phyloP scores from a whole-genome alignment of 768 basidiomycete species.

The Amanita thiersii region DNA sequence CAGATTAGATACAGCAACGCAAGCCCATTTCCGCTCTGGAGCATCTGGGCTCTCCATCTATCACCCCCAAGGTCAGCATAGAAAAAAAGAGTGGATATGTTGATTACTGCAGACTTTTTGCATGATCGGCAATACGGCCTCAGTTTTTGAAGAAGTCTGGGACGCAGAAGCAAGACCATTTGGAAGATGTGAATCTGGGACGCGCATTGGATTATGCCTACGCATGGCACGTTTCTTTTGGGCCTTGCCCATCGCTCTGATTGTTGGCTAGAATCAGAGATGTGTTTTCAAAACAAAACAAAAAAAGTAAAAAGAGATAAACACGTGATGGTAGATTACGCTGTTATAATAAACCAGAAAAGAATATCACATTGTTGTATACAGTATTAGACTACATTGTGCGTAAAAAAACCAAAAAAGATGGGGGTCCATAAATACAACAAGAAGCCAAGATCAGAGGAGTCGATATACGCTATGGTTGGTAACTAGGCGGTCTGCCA shows the following conservation, averaged over 20 bases:
- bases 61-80: conserved; percentile 5
- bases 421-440: too few species aligned
- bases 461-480: conserved; percentile 1
- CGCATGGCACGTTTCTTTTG: conserved; percentile 83
- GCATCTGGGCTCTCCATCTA: conserved; percentile 75
- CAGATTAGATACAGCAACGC: conserved; percentile 91
- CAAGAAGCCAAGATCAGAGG: background rate
- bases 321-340: too few species aligned
- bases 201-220: conserved; percentile 88
- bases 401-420: background rate
- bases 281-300: background rate
- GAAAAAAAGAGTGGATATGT: conserved; percentile 9
- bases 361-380: conserved; percentile 3
- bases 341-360: too few species aligned
- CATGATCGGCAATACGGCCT: conserved; percentile 80
- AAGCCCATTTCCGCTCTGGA: conserved; percentile 88
- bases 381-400: conserved; percentile 1
- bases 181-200: conserved; percentile 87
- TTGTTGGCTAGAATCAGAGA: too few species aligned
- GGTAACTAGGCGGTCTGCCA: conserved; percentile 2
- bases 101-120: conserved; percentile 58
- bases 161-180: conserved; percentile 72
- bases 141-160: conserved; percentile 64
- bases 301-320: background rate
- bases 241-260: conserved; percentile 76